Evolutionary conservation across 2,329 filamentous ascomycete genomes (phyloP).

Genomic region (Fusarium keratoplasticum): DNA sequence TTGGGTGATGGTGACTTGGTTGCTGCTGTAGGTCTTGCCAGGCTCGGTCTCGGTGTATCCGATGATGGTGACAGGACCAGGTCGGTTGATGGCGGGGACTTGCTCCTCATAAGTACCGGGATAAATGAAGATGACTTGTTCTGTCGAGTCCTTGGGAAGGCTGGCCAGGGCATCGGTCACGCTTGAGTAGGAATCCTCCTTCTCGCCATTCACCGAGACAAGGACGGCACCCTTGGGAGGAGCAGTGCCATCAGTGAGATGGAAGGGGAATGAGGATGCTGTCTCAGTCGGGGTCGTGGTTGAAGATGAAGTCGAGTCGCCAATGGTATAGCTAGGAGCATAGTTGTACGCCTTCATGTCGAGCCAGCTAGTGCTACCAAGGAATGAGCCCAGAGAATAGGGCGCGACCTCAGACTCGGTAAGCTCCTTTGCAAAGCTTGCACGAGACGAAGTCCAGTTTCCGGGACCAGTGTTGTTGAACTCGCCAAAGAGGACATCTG

Average conservation of each 20-base stretch:
- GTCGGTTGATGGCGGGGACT: constrained; percentile 28
- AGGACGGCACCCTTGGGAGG: constrained; percentile 56
- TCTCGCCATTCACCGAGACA: constrained; percentile 49
- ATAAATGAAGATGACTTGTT: constrained; percentile 52
- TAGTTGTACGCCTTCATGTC: constrained; percentile 40
- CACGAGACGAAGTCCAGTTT: constrained; percentile 36
- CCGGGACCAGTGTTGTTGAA: constrained; percentile 66
- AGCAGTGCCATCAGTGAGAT: constrained; percentile 54
- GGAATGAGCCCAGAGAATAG: constrained; percentile 32
- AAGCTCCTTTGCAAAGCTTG: constrained; percentile 37
- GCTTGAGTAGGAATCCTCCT: constrained; percentile 43
- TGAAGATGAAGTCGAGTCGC: constrained; percentile 29
- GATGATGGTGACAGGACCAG: constrained; percentile 32
- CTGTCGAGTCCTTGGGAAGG: constrained; percentile 34
- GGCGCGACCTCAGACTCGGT: constrained; percentile 31
- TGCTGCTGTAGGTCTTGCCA: constrained; percentile 40
- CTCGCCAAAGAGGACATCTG: constrained; percentile 68
- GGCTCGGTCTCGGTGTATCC: constrained; percentile 29
- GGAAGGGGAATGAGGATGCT: constrained; percentile 21
- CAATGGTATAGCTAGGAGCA: constrained; percentile 36
- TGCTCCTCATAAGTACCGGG: constrained; percentile 69
- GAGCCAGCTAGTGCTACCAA: constrained; percentile 39
- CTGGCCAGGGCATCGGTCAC: constrained; percentile 46
- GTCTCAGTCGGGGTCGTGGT: constrained; percentile 39
- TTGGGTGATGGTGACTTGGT: constrained; percentile 32